Evolutionary conservation across 768 basidiomycete genomes (phyloP), one percentile per base, ranked within the genome.

Genomic region (Myochromella boudieri): DNA sequence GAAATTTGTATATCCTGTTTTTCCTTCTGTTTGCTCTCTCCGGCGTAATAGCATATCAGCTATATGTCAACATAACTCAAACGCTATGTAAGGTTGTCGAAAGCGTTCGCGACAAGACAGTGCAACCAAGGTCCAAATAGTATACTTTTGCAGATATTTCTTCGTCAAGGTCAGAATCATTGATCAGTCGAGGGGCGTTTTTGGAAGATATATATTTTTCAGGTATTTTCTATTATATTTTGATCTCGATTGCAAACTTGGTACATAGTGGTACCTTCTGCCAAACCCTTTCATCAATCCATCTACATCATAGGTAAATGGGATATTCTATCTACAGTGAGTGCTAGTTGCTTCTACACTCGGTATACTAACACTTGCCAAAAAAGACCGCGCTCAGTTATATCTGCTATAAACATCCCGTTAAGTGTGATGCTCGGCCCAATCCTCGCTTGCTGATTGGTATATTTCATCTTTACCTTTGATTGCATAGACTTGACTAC

Each of bases 181-280:
- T 37, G 18, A 27, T 17, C 24, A 18, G 29, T 33, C 24, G 24
- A 34, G 11, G 52, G 37, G 38, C 37, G 8, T 42, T 24, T 32
- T 12, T 44, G 7, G n/a, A 21, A 18, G 4, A 6, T 26, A 1
- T 33, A n/a, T n/a, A 15, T 5, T 43, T 37, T 45, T 17, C 56
- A 84, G 86, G 88, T 51, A 82, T 91, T 50, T 91, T 90, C 63
- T 91, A 91, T 60, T 91, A 89, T 60, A 76, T 91, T 49, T 65
- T 91, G 53, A 91, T 91, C 60, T 90, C 88, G n/a, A 81, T 90
- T 42, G 88, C 88, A 38, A 91, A 91, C 68, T 68, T 91, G 71
- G 75, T 76, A 38, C 46, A 68, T 53, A 22, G n/a, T n/a, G n/a
- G n/a, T n/a, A n/a, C n/a, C n/a, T n/a, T n/a, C n/a, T n/a, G n/a